Conservation (phyloP, 2,329 filamentous ascomycete species). For the Didymella pomorum region DNA sequence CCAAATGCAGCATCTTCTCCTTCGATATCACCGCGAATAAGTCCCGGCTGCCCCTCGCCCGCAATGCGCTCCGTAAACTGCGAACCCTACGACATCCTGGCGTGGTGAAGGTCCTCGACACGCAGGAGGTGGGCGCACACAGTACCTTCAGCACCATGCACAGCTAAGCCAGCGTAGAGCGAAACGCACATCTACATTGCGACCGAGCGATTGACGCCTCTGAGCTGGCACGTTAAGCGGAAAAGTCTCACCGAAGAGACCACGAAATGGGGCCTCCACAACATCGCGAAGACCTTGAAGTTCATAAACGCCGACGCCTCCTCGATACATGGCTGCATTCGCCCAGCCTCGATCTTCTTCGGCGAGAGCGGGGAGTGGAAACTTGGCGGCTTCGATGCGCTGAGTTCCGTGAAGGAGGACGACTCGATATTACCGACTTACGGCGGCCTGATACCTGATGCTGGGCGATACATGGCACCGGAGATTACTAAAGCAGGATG, state of each 20-base stretch:
- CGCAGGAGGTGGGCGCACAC: constrained; percentile 74
- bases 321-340: constrained; percentile 88
- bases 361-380: constrained; percentile 99
- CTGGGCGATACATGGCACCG: constrained; percentile 82
- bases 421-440: constrained; percentile 93
- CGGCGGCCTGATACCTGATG: constrained; percentile 86
- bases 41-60: constrained; percentile 82
- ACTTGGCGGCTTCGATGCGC: constrained; percentile 87
- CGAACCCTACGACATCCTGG: constrained; percentile 93
- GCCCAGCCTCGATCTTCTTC: constrained; percentile 87
- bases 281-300: constrained; percentile 88
- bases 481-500: constrained; percentile 89
- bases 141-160: background rate
- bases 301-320: constrained; percentile 95
- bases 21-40: constrained; percentile 88
- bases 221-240: constrained; percentile 89
- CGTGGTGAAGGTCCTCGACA: constrained; percentile 92
- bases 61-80: constrained; percentile 92
- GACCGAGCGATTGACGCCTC: constrained; percentile 85
- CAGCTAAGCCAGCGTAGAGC: constrained; percentile 64
- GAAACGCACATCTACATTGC: constrained; percentile 96
- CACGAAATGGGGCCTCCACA: constrained; percentile 93
- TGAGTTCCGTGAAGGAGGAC: constrained; percentile 96
- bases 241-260: constrained; percentile 91
- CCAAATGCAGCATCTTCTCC: constrained; percentile 94